phyloP scores from a whole-genome alignment of 495 filamentous ascomycete genomes.

The Penicillium steckii region DNA sequence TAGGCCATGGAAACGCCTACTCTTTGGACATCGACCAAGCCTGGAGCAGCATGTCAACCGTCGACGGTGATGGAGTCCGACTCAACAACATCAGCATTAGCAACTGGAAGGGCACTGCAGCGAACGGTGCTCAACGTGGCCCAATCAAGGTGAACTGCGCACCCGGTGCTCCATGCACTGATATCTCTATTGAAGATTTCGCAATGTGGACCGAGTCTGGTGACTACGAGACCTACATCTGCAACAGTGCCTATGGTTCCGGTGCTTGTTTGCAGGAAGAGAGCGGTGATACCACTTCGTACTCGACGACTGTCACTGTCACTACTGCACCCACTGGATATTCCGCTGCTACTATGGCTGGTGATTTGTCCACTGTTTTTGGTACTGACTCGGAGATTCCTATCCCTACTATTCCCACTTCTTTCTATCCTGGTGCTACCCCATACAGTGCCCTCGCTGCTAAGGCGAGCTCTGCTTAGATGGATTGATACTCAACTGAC shows the following conservation, averaged over 20 bases:
- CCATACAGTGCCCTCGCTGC: constrained; percentile 31
- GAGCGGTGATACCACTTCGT: constrained; percentile 19
- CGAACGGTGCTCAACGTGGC: constrained; percentile 47
- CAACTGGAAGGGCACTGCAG: constrained; percentile 57
- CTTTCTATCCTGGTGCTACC: constrained; percentile 51
- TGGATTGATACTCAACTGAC: no score
- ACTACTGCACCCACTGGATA: constrained; percentile 43
- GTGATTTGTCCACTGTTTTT: constrained; percentile 43
- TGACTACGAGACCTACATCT: constrained; percentile 41
- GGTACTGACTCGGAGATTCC: constrained; percentile 46
- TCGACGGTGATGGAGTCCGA: constrained; percentile 47
- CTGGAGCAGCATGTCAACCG: constrained; percentile 43
- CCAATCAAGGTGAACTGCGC: constrained; percentile 51
- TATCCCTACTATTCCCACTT: constrained; percentile 55
- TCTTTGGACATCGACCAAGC: constrained; percentile 54
- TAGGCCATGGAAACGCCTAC: constrained; percentile 52
- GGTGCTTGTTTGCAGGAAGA: constrained; percentile 44
- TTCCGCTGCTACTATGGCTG: constrained; percentile 48
- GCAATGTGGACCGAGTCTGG: constrained; percentile 60
- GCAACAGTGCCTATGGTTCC: constrained; percentile 49
- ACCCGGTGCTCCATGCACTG: constrained; percentile 49
- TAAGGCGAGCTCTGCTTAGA: constrained; percentile 8
- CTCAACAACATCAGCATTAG: constrained; percentile 50
- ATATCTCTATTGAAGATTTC: constrained; percentile 52
- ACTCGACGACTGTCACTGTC: constrained; percentile 36